Evolutionary conservation across 257 asterid genomes (phyloP).

Genomic region (Solanum rostratum): DNA sequence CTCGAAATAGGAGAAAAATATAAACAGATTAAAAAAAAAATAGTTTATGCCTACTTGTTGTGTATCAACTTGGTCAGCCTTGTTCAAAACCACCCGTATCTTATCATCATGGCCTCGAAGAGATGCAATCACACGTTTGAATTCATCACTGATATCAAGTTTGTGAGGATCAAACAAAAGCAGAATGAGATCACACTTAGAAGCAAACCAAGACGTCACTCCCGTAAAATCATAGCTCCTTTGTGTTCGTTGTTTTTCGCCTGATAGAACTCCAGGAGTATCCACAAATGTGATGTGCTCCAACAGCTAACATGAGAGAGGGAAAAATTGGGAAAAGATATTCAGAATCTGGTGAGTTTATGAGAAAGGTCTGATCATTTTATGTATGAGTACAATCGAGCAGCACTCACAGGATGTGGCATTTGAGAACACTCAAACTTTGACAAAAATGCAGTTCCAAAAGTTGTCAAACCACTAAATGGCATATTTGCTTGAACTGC

Average conservation of each 20-base stretch:
- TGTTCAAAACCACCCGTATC: slow-evolving; percentile 79
- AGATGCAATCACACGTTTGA: slow-evolving; percentile 80
- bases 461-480: slow-evolving; percentile 77
- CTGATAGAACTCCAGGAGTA: slow-evolving; percentile 84
- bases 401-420: slow-evolving; percentile 35
- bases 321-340: not conserved
- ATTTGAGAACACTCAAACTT: slow-evolving; percentile 51
- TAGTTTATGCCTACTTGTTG: slow-evolving; percentile 26
- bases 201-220: slow-evolving; percentile 49
- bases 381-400: not conserved
- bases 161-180: slow-evolving; percentile 50
- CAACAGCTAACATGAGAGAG: slow-evolving; percentile 22
- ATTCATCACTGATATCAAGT: slow-evolving; percentile 79
- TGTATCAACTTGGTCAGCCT: slow-evolving; percentile 55
- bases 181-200: slow-evolving; percentile 43
- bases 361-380: not conserved
- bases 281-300: slow-evolving; percentile 38
- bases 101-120: slow-evolving; percentile 94
- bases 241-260: slow-evolving; percentile 45
- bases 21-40: not conserved
- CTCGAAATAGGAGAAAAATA: not conserved
- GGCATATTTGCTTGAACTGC: slow-evolving; percentile 99
- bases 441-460: slow-evolving; percentile 45
- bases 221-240: slow-evolving; percentile 50
- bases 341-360: not conserved